Conservation (phyloP, 2,329 filamentous ascomycete species). For the Sodiomyces alkalinus region DNA sequence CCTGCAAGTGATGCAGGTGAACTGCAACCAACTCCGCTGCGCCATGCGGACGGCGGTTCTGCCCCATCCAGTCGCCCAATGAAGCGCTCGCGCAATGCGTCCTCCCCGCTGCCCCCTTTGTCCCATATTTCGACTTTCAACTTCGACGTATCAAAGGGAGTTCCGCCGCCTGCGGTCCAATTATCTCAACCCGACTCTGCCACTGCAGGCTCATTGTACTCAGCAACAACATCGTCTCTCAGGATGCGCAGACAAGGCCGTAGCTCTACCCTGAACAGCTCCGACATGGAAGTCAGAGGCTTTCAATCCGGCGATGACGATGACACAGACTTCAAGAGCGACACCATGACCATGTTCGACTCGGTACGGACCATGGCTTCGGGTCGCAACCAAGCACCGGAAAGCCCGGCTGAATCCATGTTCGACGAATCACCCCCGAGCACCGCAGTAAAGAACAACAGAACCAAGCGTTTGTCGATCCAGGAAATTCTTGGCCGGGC, state of each 20-base stretch:
- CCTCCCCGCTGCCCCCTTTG: conserved; percentile 40
- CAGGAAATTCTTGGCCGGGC: conserved; percentile 41
- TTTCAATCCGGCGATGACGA: conserved; percentile 58
- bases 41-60: conserved; percentile 14
- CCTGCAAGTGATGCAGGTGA: conserved; percentile 3
- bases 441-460: conserved; percentile 31
- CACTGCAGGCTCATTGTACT: conserved; percentile 25
- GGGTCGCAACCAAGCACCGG: conserved; percentile 46
- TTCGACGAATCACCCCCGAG: conserved; percentile 64
- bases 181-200: conserved; percentile 24
- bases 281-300: conserved; percentile 51
- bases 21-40: conserved; percentile 10
- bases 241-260: conserved; percentile 29
- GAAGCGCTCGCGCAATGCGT: conserved; percentile 29
- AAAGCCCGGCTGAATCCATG: conserved; percentile 63
- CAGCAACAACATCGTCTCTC: conserved; percentile 26
- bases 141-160: conserved; percentile 33
- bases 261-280: conserved; percentile 52
- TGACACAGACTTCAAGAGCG: conserved; percentile 64
- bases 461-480: conserved; percentile 39
- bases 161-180: conserved; percentile 23
- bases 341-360: conserved; percentile 61
- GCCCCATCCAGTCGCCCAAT: no score
- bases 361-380: conserved; percentile 59
- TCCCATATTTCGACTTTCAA: conserved; percentile 39